Percentiles rank a stretch among this genome's conserved stretches.
These are phyloP conservation scores for Sclerotinia glacialis DNA, from an alignment of 2,329 filamentous ascomycete species.

Conservation along the genomic window DNA sequence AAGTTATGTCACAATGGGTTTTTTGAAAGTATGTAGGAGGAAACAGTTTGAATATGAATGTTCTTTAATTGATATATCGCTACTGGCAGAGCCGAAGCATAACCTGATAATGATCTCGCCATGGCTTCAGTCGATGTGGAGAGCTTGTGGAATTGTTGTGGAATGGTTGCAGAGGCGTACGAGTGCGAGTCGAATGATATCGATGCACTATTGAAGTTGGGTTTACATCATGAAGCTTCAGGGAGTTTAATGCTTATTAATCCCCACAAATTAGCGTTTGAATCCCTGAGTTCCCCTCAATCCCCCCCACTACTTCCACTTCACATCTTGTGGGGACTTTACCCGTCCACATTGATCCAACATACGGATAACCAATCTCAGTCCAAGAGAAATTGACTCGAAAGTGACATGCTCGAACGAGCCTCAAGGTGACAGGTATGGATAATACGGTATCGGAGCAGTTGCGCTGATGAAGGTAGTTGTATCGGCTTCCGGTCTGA, in stretches of 20 bases:
- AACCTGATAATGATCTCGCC: not conserved
- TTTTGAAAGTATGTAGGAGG: not conserved
- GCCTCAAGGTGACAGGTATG: not conserved
- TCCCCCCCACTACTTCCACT: slow-evolving; percentile 7
- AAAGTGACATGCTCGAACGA: not conserved
- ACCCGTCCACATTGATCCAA: not conserved
- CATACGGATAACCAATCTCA: not conserved
- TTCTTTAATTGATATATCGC: slow-evolving; percentile 11
- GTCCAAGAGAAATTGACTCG: no score
- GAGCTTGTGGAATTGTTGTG: slow-evolving; percentile 12
- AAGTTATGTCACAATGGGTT: slow-evolving; percentile 14
- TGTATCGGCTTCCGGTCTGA: not conserved
- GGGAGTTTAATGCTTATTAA: not conserved
- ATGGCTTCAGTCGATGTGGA: slow-evolving; percentile 10
- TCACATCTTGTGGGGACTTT: slow-evolving; percentile 5
- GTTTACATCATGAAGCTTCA: not conserved
- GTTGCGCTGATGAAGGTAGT: not conserved
- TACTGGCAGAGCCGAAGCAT: slow-evolving; percentile 4
- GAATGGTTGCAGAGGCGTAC: not conserved
- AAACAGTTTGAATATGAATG: slow-evolving; percentile 7
- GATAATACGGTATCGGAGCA: not conserved
- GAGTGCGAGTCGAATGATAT: not conserved
- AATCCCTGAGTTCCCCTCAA: slow-evolving; percentile 11
- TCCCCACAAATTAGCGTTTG: slow-evolving; percentile 9
- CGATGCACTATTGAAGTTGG: slow-evolving; percentile 15